Percentiles rank a stretch among this genome's conserved stretches.
Evolutionary conservation across 2,329 filamentous ascomycete species (phyloP).

Genomic region (Ascocoryne sarcoides): DNA sequence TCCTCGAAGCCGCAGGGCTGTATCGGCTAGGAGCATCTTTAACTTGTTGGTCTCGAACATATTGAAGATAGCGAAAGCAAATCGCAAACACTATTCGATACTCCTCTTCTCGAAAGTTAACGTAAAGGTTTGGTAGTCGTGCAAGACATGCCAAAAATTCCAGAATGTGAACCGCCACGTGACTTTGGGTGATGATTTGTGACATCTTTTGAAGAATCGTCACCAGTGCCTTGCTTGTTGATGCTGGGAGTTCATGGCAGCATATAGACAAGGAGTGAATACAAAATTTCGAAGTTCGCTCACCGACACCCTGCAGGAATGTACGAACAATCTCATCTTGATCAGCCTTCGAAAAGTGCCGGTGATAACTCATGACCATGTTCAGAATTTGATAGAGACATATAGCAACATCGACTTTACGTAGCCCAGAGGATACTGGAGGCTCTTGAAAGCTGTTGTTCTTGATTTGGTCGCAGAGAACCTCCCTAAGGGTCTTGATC

Average conservation of each 20-base stretch:
- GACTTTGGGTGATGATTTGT: slow-evolving; percentile 87
- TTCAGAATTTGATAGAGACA: slow-evolving; percentile 82
- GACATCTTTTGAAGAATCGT: slow-evolving; percentile 89
- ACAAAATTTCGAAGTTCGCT: slow-evolving; percentile 81
- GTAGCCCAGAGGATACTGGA: slow-evolving; percentile 66
- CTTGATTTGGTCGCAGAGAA: slow-evolving; percentile 77
- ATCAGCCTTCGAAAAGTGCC: slow-evolving; percentile 72
- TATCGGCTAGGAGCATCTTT: slow-evolving; percentile 30
- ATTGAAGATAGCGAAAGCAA: slow-evolving; percentile 87
- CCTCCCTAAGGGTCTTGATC: slow-evolving; percentile 64
- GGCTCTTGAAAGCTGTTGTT: slow-evolving; percentile 73
- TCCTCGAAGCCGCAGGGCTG: slow-evolving; percentile 29
- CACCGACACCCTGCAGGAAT: slow-evolving; percentile 80
- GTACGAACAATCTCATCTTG: slow-evolving; percentile 83
- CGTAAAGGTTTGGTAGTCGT: slow-evolving; percentile 72
- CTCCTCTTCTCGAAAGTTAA: slow-evolving; percentile 84
- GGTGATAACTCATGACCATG: slow-evolving; percentile 84
- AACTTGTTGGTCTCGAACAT: slow-evolving; percentile 58
- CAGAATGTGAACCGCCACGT: slow-evolving; percentile 87
- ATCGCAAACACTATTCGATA: slow-evolving; percentile 93
- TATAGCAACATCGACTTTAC: slow-evolving; percentile 79
- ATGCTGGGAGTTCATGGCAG: slow-evolving; percentile 85
- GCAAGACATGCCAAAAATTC: slow-evolving; percentile 91
- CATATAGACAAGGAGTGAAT: slow-evolving; percentile 93
- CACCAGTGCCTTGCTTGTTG: slow-evolving; percentile 76